Evolutionary conservation across 1,139 yeast genomes (phyloP).

Genomic region (Pichia sp.): DNA sequence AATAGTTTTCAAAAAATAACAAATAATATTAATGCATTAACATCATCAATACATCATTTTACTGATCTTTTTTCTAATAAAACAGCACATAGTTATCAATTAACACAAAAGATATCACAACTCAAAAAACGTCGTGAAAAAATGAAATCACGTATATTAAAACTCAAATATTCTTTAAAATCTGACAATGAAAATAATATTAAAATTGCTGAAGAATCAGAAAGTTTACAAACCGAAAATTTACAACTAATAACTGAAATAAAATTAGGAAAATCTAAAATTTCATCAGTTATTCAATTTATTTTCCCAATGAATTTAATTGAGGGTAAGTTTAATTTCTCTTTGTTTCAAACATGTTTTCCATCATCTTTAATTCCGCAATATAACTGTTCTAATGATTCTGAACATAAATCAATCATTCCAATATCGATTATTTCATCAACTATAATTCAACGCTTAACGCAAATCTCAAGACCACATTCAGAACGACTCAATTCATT

Average conservation of each 20-base stretch:
- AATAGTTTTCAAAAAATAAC: background rate
- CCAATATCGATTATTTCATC: conserved; percentile 10
- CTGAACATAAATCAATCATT: conserved; percentile 1
- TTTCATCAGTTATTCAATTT: conserved; percentile 12
- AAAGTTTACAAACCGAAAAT: conserved; percentile 1
- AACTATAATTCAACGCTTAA: conserved; percentile 11
- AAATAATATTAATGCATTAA: background rate
- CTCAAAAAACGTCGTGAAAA: background rate
- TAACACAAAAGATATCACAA: background rate
- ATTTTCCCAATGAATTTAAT: conserved; percentile 19
- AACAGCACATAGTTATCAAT: conserved; percentile 2
- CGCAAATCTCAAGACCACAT: conserved; percentile 14
- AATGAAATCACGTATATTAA: background rate
- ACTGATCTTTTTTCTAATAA: background rate
- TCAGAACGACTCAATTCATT: conserved; percentile 40
- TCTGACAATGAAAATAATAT: background rate
- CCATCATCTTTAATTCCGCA: conserved; percentile 19
- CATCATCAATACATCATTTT: background rate
- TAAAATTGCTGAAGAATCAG: conserved; percentile 1
- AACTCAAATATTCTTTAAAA: conserved; percentile 4
- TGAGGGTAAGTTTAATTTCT: conserved; percentile 28
- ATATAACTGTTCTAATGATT: background rate
- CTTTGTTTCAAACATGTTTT: conserved; percentile 29
- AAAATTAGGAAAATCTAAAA: conserved; percentile 17
- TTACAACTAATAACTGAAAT: conserved; percentile 2